Evolutionary conservation across 805 yeast species (phyloP), one percentile per base, ranked within the genome.

Genomic region (Ogataea minuta): DNA sequence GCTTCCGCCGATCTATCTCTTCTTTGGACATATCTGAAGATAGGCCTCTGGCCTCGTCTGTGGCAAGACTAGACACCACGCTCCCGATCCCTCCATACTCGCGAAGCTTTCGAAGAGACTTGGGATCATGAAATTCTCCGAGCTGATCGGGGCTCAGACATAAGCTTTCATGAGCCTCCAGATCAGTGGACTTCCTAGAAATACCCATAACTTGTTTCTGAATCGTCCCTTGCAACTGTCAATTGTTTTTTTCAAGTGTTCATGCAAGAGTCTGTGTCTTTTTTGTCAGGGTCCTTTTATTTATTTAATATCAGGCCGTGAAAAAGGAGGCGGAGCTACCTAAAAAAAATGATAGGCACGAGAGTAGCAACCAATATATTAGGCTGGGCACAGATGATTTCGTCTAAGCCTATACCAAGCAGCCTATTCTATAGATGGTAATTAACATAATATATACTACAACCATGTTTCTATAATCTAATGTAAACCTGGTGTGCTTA

Each of bases 111-210:
- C 46, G 48, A 8, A 81, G 50, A 0, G 82, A 75, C 56, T 81
- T 81, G 7, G 86, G 85, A 53, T 81, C 86, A 50, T 79, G 84
- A 16, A 81, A 60, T 6, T 56, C 67, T 11, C 70, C 57, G 30
- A 81, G 63, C 12, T 71, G 67, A 6, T 62, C 64, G 0, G 57
- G 34, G 0, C 63, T 36, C 6, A 58, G 44, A 3, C 43, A 41
- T 49, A 54, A 64, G 17, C 20, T 29, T n/a, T 41, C 48, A 21
- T 29, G 30, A 9, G 44, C 34, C 40, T 50, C 54, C 4, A 48
- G 21, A 34, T 50, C 54, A 10, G 43, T 39, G 29, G 29, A 15
- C 12, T 30, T 37, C 16, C 44, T 34, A 10, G 44, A 34, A 23
- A 40, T 28, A 11, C 24, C 25, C 43, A 39, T 39, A 6, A n/a